These are phyloP conservation scores for Fimicolochytrium jonesii DNA, from an alignment of 192 early-diverging fungal species.

Conservation along the genomic window DNA sequence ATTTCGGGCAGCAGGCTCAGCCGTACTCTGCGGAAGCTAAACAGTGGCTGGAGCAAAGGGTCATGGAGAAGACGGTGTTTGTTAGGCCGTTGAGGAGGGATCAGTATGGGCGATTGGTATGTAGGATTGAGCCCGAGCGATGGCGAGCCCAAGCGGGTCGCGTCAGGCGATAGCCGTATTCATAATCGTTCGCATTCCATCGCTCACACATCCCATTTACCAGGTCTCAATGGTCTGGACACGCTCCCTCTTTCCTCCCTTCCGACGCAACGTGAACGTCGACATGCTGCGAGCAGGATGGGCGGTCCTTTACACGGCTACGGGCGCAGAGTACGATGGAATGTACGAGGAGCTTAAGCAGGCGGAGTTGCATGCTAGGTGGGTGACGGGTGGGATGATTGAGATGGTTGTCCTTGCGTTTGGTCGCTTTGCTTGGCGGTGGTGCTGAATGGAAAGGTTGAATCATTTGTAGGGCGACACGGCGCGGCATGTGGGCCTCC, in stretches of 20 bases:
- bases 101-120: constrained; percentile 59
- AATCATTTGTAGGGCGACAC: constrained; percentile 13
- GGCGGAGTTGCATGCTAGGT: constrained; percentile 51
- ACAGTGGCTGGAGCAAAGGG: constrained; percentile 39
- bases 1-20: constrained; percentile 64
- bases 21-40: constrained; percentile 54
- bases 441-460: background rate
- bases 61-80: constrained; percentile 41
- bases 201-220: background rate
- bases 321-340: constrained; percentile 55
- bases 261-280: constrained; percentile 52
- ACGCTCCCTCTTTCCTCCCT: constrained; percentile 32
- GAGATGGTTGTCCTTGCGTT: background rate
- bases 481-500: constrained; percentile 44
- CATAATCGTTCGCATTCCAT: background rate
- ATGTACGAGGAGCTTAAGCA: constrained; percentile 39
- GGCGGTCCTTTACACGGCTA: constrained; percentile 53
- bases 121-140: background rate
- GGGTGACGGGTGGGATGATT: too few relatives aligned
- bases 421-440: background rate
- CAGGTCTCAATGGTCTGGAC: constrained; percentile 59
- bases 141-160: background rate
- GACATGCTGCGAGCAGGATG: constrained; percentile 56
- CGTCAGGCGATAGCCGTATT: background rate
- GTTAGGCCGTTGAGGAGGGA: constrained; percentile 51